Evolutionary conservation across 441 rosid genomes (phyloP).

Genomic region (Francoa sonchifolia): DNA sequence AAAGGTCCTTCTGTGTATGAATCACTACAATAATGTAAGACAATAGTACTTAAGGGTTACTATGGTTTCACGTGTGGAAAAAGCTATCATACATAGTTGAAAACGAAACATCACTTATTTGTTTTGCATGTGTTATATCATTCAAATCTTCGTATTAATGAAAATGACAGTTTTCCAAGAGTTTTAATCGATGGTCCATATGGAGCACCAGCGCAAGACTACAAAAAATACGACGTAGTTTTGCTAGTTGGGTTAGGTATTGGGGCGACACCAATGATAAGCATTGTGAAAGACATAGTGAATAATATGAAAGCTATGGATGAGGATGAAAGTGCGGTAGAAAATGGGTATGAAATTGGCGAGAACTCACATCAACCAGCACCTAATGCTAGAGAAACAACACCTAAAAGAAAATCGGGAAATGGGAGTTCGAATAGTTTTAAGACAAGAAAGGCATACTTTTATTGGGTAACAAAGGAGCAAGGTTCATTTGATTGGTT

Average conservation of each 20-base stretch:
- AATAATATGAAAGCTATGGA: conserved; percentile 51
- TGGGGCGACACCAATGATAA: conserved; percentile 95
- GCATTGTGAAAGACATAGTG: conserved; percentile 84
- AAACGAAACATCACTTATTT: neutral
- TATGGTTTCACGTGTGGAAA: too few relatives aligned
- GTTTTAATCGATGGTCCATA: conserved; percentile 82
- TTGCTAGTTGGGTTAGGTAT: conserved; percentile 85
- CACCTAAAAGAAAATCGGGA: conserved; percentile 22
- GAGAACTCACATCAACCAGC: conserved; percentile 12
- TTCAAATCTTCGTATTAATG: neutral
- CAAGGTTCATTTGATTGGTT: conserved; percentile 97
- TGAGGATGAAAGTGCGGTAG: conserved; percentile 24
- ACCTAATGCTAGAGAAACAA: too few relatives aligned
- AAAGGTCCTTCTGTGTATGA: too few relatives aligned
- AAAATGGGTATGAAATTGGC: conserved; percentile 14
- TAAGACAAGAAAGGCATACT: conserved; percentile 66
- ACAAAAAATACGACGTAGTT: conserved; percentile 75
- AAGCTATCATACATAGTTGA: neutral
- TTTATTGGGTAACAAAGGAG: conserved; percentile 88
- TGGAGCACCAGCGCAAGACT: conserved; percentile 98
- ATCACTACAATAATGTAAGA: too few relatives aligned
- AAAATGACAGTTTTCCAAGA: conserved; percentile 46
- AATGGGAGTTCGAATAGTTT: too few relatives aligned
- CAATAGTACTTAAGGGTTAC: too few relatives aligned
- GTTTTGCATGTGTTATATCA: neutral